Evolutionary conservation across 352 stramenopile genomes (phyloP).

Genomic region (Phytophthora niederhauseri): DNA sequence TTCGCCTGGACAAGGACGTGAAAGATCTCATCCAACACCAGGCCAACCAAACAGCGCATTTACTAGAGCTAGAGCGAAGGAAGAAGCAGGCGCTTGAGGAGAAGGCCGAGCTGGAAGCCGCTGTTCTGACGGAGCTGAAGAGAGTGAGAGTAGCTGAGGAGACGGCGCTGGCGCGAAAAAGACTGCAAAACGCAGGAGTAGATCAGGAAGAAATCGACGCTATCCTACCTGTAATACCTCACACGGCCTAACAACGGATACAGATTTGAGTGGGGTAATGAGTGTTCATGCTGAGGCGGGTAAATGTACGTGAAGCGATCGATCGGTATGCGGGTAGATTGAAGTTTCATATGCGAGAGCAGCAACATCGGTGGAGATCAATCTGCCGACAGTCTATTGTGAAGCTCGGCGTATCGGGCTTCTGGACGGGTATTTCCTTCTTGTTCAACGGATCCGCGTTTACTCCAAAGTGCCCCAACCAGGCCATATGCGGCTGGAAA

Average conservation of each 20-base stretch:
- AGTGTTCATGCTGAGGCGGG: neutral
- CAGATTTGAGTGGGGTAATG: neutral
- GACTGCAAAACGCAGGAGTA: conserved; percentile 28
- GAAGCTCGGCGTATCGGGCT: too few species aligned
- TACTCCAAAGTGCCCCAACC: too few species aligned
- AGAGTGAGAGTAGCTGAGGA: conserved; percentile 30
- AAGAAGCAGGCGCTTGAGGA: conserved; percentile 20
- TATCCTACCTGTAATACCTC: conserved; percentile 31
- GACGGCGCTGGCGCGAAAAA: conserved; percentile 29
- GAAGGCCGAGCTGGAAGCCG: conserved; percentile 17
- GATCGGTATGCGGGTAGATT: neutral
- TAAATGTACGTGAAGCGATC: neutral
- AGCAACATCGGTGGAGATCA: neutral
- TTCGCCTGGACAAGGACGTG: conserved; percentile 18
- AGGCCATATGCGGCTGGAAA: too few species aligned
- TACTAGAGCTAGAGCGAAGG: conserved; percentile 19
- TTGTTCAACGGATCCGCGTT: too few species aligned
- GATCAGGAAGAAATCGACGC: conserved; percentile 33
- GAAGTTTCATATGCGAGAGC: neutral
- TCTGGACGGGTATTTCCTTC: too few species aligned
- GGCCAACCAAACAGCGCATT: conserved; percentile 7
- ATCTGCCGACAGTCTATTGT: neutral
- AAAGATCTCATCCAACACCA: conserved; percentile 20
- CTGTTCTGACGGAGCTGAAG: conserved; percentile 20
- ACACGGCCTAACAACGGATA: neutral